Percentiles rank a stretch among this genome's conserved stretches.
Evolutionary conservation across 345 rosid species (phyloP).

Genomic region (Linum lewisii): DNA sequence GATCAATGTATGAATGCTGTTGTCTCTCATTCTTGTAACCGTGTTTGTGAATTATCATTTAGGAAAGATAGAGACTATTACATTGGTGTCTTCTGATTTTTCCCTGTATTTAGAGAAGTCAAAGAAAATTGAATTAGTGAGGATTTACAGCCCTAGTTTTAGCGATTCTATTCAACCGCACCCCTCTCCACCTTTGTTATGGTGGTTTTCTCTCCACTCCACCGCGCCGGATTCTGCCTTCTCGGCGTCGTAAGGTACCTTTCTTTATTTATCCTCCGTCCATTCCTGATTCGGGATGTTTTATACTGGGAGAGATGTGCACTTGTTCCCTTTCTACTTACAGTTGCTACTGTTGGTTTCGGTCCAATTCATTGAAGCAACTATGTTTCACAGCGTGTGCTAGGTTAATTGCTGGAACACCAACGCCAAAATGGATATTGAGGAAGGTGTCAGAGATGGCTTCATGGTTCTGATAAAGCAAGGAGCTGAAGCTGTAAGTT

Average conservation of each 20-base stretch:
- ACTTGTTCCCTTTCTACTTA: neutral
- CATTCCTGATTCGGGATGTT: too few relatives aligned
- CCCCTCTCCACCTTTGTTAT: too few relatives aligned
- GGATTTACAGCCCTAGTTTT: too few relatives aligned
- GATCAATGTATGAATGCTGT: too few relatives aligned
- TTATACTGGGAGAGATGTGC: neutral
- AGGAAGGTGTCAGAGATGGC: constrained; percentile 9
- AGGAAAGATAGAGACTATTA: too few relatives aligned
- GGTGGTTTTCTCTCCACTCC: neutral
- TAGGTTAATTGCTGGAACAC: neutral
- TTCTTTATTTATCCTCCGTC: neutral
- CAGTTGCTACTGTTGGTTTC: neutral
- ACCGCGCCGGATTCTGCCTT: neutral
- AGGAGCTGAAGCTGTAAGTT: constrained; percentile 29
- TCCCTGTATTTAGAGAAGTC: too few relatives aligned
- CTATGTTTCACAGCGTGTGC: neutral
- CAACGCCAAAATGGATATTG: constrained; percentile 7
- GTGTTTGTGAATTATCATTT: too few relatives aligned
- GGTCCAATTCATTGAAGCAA: too few relatives aligned
- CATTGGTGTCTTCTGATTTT: too few relatives aligned
- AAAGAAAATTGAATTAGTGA: too few relatives aligned
- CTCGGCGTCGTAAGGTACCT: neutral
- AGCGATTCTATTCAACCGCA: neutral
- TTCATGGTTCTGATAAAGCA: constrained; percentile 22
- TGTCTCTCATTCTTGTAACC: too few relatives aligned